Evolutionary conservation across 1,139 yeast genomes (phyloP).

Genomic region (Protomyces lactucae-debilis): DNA sequence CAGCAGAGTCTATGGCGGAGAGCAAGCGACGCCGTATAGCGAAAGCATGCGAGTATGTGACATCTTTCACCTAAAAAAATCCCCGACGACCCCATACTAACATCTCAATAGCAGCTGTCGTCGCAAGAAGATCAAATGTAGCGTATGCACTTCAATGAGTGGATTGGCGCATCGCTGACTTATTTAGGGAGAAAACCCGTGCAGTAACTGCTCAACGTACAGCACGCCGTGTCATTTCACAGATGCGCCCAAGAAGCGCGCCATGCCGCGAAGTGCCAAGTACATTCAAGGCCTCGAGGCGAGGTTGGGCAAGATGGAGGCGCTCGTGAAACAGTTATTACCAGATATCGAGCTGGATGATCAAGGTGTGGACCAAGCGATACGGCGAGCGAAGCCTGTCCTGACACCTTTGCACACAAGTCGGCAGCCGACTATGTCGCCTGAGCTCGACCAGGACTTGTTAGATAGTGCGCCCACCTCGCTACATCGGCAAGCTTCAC

Average conservation of each 20-base stretch:
- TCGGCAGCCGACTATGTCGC: neutral
- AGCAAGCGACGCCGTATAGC: conserved; percentile 40
- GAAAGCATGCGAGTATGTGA: conserved; percentile 48
- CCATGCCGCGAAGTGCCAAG: conserved; percentile 33
- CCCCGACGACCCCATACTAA: neutral
- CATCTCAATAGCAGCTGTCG: conserved; percentile 47
- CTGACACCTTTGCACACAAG: neutral
- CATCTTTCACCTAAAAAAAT: neutral
- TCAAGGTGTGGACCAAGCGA: neutral
- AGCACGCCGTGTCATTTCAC: conserved; percentile 37
- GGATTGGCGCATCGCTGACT: no score
- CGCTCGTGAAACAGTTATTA: conserved; percentile 35
- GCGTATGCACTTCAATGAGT: conserved; percentile 43
- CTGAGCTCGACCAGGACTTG: neutral
- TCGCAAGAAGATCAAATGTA: conserved; percentile 65
- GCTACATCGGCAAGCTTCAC: neutral
- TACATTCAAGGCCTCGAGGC: conserved; percentile 37
- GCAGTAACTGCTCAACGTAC: conserved; percentile 23
- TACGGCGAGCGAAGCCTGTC: neutral
- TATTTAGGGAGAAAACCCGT: conserved; percentile 37
- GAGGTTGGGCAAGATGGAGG: conserved; percentile 40
- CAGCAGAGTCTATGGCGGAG: conserved; percentile 1
- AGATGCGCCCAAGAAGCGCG: conserved; percentile 37
- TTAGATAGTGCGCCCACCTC: neutral
- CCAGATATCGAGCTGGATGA: conserved; percentile 23